phyloP scores from a whole-genome alignment of 495 filamentous ascomycete species.

The Podospora comata region DNA sequence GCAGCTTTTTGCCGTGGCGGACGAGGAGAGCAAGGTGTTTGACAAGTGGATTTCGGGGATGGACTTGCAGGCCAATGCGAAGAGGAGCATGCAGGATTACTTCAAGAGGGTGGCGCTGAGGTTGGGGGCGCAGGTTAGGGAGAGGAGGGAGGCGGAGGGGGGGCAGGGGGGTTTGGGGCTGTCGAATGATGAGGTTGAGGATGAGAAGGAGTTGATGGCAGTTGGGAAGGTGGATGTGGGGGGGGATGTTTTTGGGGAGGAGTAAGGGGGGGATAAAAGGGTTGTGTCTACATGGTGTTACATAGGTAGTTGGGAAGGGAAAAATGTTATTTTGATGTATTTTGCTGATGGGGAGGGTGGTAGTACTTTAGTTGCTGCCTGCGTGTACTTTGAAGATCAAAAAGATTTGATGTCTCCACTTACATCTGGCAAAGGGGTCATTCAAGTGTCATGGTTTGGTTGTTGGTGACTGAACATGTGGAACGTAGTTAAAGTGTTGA shows the following conservation, averaged over 20 bases:
- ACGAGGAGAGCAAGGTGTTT: conserved; percentile 80
- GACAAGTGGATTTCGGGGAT: conserved; percentile 72
- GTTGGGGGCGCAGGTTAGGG: conserved; percentile 76
- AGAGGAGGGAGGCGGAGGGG: conserved; percentile 85
- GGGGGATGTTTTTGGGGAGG: conserved; percentile 53
- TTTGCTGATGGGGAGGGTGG: not conserved
- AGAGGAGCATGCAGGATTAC: conserved; percentile 94
- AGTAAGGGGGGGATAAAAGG: conserved; percentile 21
- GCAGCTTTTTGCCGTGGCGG: conserved; percentile 87
- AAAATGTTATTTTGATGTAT: not conserved
- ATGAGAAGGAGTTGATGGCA: conserved; percentile 93
- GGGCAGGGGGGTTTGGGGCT: conserved; percentile 81
- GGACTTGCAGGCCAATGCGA: conserved; percentile 62
- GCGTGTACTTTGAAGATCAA: no score
- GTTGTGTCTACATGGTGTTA: not conserved
- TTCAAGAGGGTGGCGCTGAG: conserved; percentile 89
- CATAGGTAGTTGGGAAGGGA: not conserved
- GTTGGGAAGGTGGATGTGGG: conserved; percentile 88
- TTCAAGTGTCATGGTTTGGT: no score
- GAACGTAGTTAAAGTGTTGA: no score
- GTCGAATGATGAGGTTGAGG: conserved; percentile 84
- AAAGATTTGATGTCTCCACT: no score
- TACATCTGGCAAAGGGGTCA: no score
- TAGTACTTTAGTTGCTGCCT: no score
- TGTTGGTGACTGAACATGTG: no score